A percentile compares a stretch with the other conserved stretches of the same genome.
Evolutionary conservation across 192 early-diverging fungal species (phyloP).

Genomic region (Coemansia brasiliensis): DNA sequence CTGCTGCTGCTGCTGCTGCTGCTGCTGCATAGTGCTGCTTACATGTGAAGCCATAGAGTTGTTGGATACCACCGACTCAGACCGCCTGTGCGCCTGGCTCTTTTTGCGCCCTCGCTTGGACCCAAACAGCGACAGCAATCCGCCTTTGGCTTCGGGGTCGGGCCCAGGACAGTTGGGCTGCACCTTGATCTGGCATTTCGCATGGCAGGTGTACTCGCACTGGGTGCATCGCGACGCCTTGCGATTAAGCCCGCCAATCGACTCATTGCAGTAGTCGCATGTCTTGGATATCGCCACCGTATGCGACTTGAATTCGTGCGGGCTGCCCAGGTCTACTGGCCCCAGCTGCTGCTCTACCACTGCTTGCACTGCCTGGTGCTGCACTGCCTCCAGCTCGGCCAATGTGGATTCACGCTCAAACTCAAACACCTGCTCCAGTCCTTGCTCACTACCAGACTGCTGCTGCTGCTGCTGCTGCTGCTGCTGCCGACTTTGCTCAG

Average conservation of each 20-base stretch:
- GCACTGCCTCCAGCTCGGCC: constrained; percentile 40
- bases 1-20: too few species aligned
- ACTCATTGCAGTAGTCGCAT: constrained; percentile 52
- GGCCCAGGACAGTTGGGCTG: constrained; percentile 37
- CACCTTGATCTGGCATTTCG: constrained; percentile 51
- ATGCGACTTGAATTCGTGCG: constrained; percentile 44
- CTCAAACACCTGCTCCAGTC: constrained; percentile 19
- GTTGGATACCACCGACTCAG: constrained; percentile 21
- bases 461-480: constrained; percentile 1
- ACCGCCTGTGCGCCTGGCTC: constrained; percentile 19
- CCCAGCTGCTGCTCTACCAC: constrained; percentile 42
- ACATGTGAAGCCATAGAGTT: constrained; percentile 12
- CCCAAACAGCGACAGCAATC: constrained; percentile 43
- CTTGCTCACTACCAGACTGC: neutral
- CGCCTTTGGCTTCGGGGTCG: constrained; percentile 33
- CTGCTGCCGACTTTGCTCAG: constrained; percentile 28
- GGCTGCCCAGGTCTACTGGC: constrained; percentile 29
- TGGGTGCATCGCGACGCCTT: constrained; percentile 34
- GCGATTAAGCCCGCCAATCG: constrained; percentile 43
- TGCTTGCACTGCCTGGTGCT: constrained; percentile 34
- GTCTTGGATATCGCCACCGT: constrained; percentile 42
- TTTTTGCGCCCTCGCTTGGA: constrained; percentile 22
- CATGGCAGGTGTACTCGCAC: constrained; percentile 49
- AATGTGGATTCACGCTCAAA: constrained; percentile 28
- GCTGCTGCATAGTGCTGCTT: neutral